Percentiles rank a stretch among this genome's conserved stretches.
Evolutionary conservation across 306 rosid genomes (phyloP).

Genomic region (Cicer pinnatifidum): DNA sequence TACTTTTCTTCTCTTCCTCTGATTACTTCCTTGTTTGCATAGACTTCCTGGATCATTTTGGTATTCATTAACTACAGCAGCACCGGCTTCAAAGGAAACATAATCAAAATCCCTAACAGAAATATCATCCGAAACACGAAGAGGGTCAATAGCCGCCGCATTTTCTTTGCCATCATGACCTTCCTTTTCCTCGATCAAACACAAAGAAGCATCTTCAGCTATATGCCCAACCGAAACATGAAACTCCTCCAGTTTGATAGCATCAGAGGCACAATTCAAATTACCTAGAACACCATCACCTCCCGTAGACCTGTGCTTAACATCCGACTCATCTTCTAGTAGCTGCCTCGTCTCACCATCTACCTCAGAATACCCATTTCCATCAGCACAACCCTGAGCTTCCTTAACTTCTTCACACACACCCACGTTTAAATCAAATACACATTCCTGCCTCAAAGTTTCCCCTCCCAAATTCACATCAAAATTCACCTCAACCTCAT

Average conservation of each 20-base stretch:
- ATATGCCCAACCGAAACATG: slow-evolving; percentile 30
- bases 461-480: slow-evolving; percentile 49
- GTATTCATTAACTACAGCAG: slow-evolving; percentile 46
- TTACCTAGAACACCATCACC: slow-evolving; percentile 40
- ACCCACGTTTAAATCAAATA: slow-evolving; percentile 83
- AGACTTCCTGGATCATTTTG: slow-evolving; percentile 57
- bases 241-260: slow-evolving; percentile 34
- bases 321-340: slow-evolving; percentile 37
- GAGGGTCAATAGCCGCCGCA: slow-evolving; percentile 44
- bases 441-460: slow-evolving; percentile 55
- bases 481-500: slow-evolving; percentile 55
- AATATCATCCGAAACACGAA: neutral
- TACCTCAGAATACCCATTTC: slow-evolving; percentile 46
- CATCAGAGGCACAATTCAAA: slow-evolving; percentile 48
- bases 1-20: slow-evolving; percentile 69
- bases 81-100: slow-evolving; percentile 54
- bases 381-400: slow-evolving; percentile 47
- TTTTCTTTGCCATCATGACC: slow-evolving; percentile 46
- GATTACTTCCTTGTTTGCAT: slow-evolving; percentile 49
- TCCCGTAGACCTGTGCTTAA: slow-evolving; percentile 43
- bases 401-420: slow-evolving; percentile 68
- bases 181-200: slow-evolving; percentile 51
- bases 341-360: slow-evolving; percentile 47
- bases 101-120: neutral
- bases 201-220: slow-evolving; percentile 39